Evolutionary conservation across 1,284 basidiomycete species (phyloP), one percentile per base, ranked within the genome.

Genomic region (Apiotrichum montevideense): DNA sequence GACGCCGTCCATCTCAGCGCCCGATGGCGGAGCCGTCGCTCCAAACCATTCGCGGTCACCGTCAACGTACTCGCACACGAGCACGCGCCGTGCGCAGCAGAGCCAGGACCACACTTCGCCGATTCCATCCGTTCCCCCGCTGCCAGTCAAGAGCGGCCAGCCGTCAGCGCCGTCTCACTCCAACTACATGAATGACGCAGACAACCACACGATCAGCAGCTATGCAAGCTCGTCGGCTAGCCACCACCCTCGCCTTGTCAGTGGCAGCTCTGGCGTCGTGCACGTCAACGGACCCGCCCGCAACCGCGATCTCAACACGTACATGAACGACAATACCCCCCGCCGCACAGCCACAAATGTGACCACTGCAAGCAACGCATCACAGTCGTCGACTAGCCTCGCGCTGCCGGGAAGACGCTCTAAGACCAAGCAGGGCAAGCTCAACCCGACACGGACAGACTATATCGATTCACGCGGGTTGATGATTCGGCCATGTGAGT

Each of bases 401-500:
- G 9, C 41, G 8, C 8, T 13, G 35, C 29, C 37, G 15, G 37
- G 35, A 10, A 6, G 21, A 6, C 14, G 35, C 7, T 8, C n/a
- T 7, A 49, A 49, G 37, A 21, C 8, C 33, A 29, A 37, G 47
- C 46, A 47, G 35, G 32, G 32, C 34, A 49, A 49, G 35, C 35
- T 39, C 15, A 49, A 39, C 29, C 47, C 47, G 14, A 49, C 6
- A 4, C 35, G 47, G 15, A 49, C n/a, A 32, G 47, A 49, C 47
- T 49, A 49, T 35, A 49, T 49, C 35, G 34, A 49, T 21, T 33
- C n/a, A 7, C 47, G 35, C 10, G 47, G 47, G 2, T 9, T 37
- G 8, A 49, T 49, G 47, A 35, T 51, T 11, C 42, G 50, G 8
- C 50, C 50, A 8, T 35, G 50, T 51, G 50, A 51, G 50, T 44